Evolutionary conservation across 257 asterid genomes (phyloP), one percentile per base, ranked within the genome.

Genomic region (Avicennia marina): DNA sequence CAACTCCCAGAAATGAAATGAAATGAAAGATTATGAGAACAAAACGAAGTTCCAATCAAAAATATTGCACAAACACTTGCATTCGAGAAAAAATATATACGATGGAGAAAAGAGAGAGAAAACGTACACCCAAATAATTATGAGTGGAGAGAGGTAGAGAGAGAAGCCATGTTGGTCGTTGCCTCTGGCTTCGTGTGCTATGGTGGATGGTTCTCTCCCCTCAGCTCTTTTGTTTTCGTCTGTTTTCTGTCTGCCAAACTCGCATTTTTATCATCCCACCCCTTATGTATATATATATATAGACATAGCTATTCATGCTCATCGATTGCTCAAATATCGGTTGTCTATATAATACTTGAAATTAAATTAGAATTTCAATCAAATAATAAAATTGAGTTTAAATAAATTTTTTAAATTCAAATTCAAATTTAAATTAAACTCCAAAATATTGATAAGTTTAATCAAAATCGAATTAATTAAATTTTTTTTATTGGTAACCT

Each of bases 191-290:
- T 42, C 61, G 70, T 67, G 68, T 66, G 67, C n/a, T n/a, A n/a
- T n/a, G n/a, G n/a, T n/a, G n/a, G 67, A 51, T 57, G 78, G 78
- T 72, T 70, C 78, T 72, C 67, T 44, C 70, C 53, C 70, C 78
- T 66, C 74, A 72, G 70, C 78, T 72, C 74, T 63, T 63, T 72
- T 57, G 67, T 62, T 67, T 66, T 62, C 60, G 51, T 63, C 53
- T 67, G 16, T 57, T 63, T 56, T 45, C 51, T 52, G 45, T 64
- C 53, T 20, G 17, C 50, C 61, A 49, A 67, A 31, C 6, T 68
- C 47, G 38, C 70, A 41, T 55, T 56, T 71, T 72, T 66, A 27
- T 48, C 58, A 61, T 62, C 17, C 5, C 62, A 54, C 62, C 27
- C 42, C 20, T 36, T 32, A 45, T 31, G 13, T 20, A 24, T 15